phyloP scores from a whole-genome alignment of 495 filamentous ascomycete species.

The Talaromyces ruber region DNA sequence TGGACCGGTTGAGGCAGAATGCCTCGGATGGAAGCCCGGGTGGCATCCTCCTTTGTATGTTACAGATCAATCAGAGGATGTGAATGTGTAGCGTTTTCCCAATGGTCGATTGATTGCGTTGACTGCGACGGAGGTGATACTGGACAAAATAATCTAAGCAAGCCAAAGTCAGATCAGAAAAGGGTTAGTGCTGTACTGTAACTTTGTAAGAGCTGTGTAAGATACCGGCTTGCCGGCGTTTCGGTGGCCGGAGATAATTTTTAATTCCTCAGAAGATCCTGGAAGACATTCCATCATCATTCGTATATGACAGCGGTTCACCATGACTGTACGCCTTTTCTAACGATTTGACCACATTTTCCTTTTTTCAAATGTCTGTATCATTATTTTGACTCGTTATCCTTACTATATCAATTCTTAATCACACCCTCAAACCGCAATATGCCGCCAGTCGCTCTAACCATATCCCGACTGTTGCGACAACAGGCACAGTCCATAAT shows the following conservation, averaged over 20 bases:
- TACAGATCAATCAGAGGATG: background rate
- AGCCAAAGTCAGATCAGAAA: background rate
- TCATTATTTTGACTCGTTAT: background rate
- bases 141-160: background rate
- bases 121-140: background rate
- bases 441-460: background rate
- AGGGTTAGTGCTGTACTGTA: background rate
- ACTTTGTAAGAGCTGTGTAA: background rate
- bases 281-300: background rate
- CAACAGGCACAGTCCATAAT: background rate
- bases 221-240: background rate
- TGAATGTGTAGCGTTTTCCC: background rate
- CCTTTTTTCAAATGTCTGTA: background rate
- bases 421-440: background rate
- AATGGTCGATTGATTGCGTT: background rate
- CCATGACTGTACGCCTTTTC: background rate
- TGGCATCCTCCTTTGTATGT: background rate
- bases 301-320: background rate
- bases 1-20: background rate
- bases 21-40: conserved; percentile 1
- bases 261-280: background rate
- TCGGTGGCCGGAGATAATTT: conserved; percentile 1
- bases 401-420: background rate
- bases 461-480: background rate
- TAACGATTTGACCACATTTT: background rate